A percentile compares a stretch with the other conserved stretches of the same genome.
These are phyloP conservation scores for Exserohilum rostratum DNA, from an alignment of 2,329 filamentous ascomycete genomes.

Conservation along the genomic window DNA sequence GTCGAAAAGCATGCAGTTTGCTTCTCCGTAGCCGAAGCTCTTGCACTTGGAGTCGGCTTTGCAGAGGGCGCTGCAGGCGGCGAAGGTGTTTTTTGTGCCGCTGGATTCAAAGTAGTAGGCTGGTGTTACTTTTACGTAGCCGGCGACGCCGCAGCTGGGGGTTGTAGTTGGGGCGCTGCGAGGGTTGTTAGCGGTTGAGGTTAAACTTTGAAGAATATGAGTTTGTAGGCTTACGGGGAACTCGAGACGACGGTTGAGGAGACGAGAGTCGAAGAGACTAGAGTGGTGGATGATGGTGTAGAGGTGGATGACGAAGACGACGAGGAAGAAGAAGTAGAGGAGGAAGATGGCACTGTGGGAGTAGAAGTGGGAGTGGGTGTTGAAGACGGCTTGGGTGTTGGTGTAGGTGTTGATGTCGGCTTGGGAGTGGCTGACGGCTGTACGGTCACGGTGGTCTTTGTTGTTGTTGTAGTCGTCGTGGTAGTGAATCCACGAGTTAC, in stretches of 20 bases:
- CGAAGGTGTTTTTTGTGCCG: conserved; percentile 42
- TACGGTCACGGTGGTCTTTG: conserved; percentile 31
- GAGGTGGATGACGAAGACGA: neutral
- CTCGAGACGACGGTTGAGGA: conserved; percentile 20
- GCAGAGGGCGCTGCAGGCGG: conserved; percentile 38
- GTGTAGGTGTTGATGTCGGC: conserved; percentile 16
- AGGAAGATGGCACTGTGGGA: neutral
- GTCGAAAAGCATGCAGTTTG: conserved; percentile 44
- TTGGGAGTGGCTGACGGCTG: conserved; percentile 21
- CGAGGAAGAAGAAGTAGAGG: neutral
- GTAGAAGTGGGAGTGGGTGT: conserved; percentile 16
- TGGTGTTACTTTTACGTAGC: conserved; percentile 38
- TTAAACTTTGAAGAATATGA: neutral
- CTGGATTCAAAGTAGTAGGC: conserved; percentile 45
- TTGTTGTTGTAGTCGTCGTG: conserved; percentile 29
- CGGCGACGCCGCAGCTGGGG: conserved; percentile 37
- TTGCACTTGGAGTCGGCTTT: conserved; percentile 41
- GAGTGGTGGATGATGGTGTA: neutral
- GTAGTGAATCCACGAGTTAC: conserved; percentile 25
- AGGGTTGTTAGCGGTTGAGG: conserved; percentile 1
- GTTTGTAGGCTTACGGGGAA: conserved; percentile 29
- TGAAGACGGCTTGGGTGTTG: conserved; percentile 18
- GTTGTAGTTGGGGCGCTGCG: conserved; percentile 24
- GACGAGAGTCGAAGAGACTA: conserved; percentile 9
- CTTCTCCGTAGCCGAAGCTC: conserved; percentile 42